A percentile compares a stretch with the other conserved stretches of the same genome.
Conservation (phyloP, 495 filamentous ascomycete genomes). For the Poronia punctata region DNA sequence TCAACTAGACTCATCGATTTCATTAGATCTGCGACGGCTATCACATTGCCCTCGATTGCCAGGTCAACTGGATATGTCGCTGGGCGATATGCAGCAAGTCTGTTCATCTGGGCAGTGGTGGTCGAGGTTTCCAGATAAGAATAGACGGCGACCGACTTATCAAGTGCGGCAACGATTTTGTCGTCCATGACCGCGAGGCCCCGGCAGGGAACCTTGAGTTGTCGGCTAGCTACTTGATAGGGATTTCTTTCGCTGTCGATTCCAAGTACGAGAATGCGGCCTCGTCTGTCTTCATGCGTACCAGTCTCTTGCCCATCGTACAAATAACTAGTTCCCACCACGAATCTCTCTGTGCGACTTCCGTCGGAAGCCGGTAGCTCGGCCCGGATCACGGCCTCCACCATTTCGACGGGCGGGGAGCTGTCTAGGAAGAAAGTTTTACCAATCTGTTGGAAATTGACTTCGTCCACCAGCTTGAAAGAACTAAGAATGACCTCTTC, state of each 20-base stretch:
- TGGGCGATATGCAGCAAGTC: slow-evolving; percentile 66
- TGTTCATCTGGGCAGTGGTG: slow-evolving; percentile 49
- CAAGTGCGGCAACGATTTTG: slow-evolving; percentile 75
- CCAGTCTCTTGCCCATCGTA: slow-evolving; percentile 43
- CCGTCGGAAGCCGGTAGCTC: slow-evolving; percentile 60
- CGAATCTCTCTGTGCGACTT: slow-evolving; percentile 65
- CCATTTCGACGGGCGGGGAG: slow-evolving; percentile 60
- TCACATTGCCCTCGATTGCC: slow-evolving; percentile 59
- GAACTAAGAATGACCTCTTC: slow-evolving; percentile 44
- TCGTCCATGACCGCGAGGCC: slow-evolving; percentile 66
- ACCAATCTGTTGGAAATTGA: slow-evolving; percentile 41
- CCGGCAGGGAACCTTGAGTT: slow-evolving; percentile 70
- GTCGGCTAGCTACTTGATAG: slow-evolving; percentile 55
- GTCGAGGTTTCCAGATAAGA: slow-evolving; percentile 43
- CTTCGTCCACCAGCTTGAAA: slow-evolving; percentile 47
- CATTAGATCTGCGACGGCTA: slow-evolving; percentile 89
- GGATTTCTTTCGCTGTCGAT: slow-evolving; percentile 66
- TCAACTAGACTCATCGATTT: slow-evolving; percentile 78
- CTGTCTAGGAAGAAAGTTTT: slow-evolving; percentile 35
- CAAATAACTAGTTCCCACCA: slow-evolving; percentile 79
- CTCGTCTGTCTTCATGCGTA: slow-evolving; percentile 43
- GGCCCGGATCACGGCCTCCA: slow-evolving; percentile 77
- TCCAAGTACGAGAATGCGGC: slow-evolving; percentile 79
- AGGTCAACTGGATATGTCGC: slow-evolving; percentile 82
- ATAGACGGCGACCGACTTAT: slow-evolving; percentile 75